Evolutionary conservation across 2,329 filamentous ascomycete genomes (phyloP).

Genomic region (Talaromyces piceae): DNA sequence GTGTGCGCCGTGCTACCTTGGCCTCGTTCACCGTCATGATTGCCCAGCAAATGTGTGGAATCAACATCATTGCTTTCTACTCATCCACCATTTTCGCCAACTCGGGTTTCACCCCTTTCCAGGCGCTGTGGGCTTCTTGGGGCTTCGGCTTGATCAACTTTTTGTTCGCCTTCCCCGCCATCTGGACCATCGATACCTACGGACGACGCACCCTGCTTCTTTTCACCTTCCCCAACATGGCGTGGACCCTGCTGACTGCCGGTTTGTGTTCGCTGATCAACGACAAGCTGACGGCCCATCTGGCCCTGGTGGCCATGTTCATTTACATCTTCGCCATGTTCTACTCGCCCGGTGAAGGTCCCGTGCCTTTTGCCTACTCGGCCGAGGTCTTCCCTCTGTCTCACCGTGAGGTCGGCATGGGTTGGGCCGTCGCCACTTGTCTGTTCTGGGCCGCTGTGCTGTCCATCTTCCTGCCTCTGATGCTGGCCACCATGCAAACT

Average conservation of each 20-base stretch:
- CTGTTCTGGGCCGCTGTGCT: constrained; percentile 44
- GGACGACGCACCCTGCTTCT: constrained; percentile 56
- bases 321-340: constrained; percentile 59
- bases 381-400: constrained; percentile 50
- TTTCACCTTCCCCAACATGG: constrained; percentile 62
- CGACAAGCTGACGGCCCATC: constrained; percentile 34
- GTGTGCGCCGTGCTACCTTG: constrained; percentile 55
- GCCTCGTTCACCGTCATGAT: constrained; percentile 77
- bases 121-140: constrained; percentile 56
- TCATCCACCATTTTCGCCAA: constrained; percentile 52
- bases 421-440: constrained; percentile 39
- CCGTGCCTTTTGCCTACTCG: constrained; percentile 46
- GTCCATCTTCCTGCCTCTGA: constrained; percentile 44
- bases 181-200: constrained; percentile 61
- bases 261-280: constrained; percentile 52
- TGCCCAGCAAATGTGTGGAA: constrained; percentile 63
- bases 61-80: constrained; percentile 73
- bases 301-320: constrained; percentile 52
- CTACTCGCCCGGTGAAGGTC: constrained; percentile 58
- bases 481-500: constrained; percentile 43
- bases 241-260: constrained; percentile 58
- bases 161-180: constrained; percentile 56
- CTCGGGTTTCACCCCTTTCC: constrained; percentile 48
- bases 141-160: constrained; percentile 61
- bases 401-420: constrained; percentile 42